phyloP scores from a whole-genome alignment of 1,139 yeast species.

The Scheffersomyces lignicola region DNA sequence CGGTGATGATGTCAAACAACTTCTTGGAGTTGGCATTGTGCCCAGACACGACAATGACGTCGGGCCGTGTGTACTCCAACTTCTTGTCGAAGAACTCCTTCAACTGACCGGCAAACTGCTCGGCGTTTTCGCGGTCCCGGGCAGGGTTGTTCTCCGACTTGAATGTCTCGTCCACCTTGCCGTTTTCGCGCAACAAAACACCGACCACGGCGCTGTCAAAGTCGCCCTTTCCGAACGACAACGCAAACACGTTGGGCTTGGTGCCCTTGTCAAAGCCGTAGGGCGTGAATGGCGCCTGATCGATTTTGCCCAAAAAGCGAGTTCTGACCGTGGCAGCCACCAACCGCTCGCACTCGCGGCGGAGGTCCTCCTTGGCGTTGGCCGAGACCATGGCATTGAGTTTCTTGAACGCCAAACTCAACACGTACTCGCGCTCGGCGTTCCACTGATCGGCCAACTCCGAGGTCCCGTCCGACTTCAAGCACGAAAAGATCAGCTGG shows the following conservation, averaged over 20 bases:
- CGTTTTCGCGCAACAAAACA: conserved; percentile 73
- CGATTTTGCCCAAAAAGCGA: conserved; percentile 66
- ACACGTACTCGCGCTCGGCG: conserved; percentile 64
- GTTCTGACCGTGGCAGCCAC: conserved; percentile 71
- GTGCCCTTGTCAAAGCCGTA: conserved; percentile 76
- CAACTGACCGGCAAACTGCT: conserved; percentile 55
- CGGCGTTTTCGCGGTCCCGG: conserved; percentile 50
- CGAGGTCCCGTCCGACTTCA: conserved; percentile 81
- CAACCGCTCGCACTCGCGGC: conserved; percentile 73
- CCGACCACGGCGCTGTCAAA: conserved; percentile 86
- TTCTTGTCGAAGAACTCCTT: conserved; percentile 42
- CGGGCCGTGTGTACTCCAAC: conserved; percentile 55
- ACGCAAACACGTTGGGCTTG: conserved; percentile 76
- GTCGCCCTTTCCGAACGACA: conserved; percentile 86
- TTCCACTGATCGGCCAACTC: conserved; percentile 85
- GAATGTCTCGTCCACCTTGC: conserved; percentile 72
- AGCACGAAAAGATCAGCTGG: conserved; percentile 52
- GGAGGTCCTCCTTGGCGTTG: conserved; percentile 80
- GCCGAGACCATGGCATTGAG: conserved; percentile 67
- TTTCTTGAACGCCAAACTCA: conserved; percentile 67
- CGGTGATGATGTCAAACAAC: conserved; percentile 57
- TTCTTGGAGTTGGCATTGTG: conserved; percentile 72
- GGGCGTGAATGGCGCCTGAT: conserved; percentile 93
- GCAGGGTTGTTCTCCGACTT: conserved; percentile 81
- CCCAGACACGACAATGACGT: conserved; percentile 88